Evolutionary conservation across 139 green algal species (phyloP), one percentile per base, ranked within the genome.

Genomic region (Picochlorum sp.): DNA sequence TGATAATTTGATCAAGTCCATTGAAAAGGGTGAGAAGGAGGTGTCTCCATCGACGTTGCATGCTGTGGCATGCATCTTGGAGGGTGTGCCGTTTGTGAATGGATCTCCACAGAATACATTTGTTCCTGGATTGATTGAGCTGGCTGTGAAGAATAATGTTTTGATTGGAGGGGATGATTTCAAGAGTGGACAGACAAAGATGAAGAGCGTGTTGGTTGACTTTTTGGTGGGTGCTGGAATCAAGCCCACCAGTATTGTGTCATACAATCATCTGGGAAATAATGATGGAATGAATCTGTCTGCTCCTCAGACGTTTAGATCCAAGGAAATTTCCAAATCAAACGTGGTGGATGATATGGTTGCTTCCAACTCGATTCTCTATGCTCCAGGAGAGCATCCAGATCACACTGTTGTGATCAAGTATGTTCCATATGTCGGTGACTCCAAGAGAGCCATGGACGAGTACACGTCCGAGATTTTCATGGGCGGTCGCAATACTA

Each of bases 261-360:
- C 77, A 21, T 99, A 99, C 85, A 99, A 99, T 80, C 94, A 99
- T 74, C 78, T 99, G 50, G 94, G 94, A 63, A 99, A 99, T 86
- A 99, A 99, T 72, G 94, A 99, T 71, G 94, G 94, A 61, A 86
- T 91, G 68, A 99, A 99, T 84, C 83, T 99, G 16, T 89, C 72
- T 2, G 94, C 92, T 16, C 94, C 94, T 2, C 86, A 92, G 71
- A 90, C 81, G 26, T 95, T 95, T 80, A 75, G 87, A 23, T 91
- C 83, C 62, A 95, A 95, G 72, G 82, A 98, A 79, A 98, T 98
- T 76, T 91, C 79, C 66, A 98, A 98, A 78, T 87, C 71, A 63
- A 98, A 97, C 62, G 93, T 98, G 16, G 94, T 99, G 13, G 94
- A 98, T 62, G 94, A 99, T 82, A 98, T 99, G 90, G 94, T 99